Conservation (phyloP, 495 filamentous ascomycete species). For the Copromyces sp. region DNA sequence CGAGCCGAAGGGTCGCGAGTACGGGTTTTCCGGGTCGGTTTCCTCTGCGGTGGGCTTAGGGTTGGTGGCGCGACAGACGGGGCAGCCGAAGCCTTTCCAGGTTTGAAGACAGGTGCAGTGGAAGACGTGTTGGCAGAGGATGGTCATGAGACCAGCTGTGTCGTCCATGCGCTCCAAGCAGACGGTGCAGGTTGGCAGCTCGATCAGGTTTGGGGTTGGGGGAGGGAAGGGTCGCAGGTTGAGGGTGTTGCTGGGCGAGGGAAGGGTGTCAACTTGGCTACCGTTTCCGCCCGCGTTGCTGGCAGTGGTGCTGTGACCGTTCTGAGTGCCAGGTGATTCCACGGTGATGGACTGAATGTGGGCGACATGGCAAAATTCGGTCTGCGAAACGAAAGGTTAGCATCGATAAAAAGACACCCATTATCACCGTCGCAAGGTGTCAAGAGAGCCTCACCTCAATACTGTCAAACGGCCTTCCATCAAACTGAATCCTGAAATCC, state of each 20-base stretch:
- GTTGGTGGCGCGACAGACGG: slow-evolving; percentile 83
- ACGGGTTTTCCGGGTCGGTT: slow-evolving; percentile 30
- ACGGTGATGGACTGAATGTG: slow-evolving; percentile 83
- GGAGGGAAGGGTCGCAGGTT: slow-evolving; percentile 78
- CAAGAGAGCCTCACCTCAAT: slow-evolving; percentile 60
- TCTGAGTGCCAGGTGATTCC: slow-evolving; percentile 29
- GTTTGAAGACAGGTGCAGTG: slow-evolving; percentile 95
- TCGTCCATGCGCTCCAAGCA: slow-evolving; percentile 98
- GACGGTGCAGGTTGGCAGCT: slow-evolving; percentile 92
- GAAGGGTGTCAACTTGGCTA: slow-evolving; percentile 50
- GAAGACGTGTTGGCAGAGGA: slow-evolving; percentile 96
- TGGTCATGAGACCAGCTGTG: slow-evolving; percentile 86
- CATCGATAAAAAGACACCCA: slow-evolving; percentile 9
- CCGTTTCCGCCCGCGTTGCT: slow-evolving; percentile 53
- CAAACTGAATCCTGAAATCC: slow-evolving; percentile 77
- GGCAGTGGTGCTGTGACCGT: slow-evolving; percentile 15
- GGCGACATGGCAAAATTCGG: slow-evolving; percentile 92
- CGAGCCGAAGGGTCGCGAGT: slow-evolving; percentile 40
- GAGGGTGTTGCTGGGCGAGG: slow-evolving; percentile 35
- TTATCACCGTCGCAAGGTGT: neutral
- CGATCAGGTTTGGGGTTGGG: slow-evolving; percentile 79
- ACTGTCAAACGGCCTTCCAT: slow-evolving; percentile 89
- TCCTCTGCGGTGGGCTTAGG: slow-evolving; percentile 19
- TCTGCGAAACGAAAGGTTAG: slow-evolving; percentile 37
- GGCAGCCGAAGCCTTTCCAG: slow-evolving; percentile 89